Base-by-base conservation (phyloP, 2,329 filamentous ascomycete species). In the Paecilomyces variotii region DNA sequence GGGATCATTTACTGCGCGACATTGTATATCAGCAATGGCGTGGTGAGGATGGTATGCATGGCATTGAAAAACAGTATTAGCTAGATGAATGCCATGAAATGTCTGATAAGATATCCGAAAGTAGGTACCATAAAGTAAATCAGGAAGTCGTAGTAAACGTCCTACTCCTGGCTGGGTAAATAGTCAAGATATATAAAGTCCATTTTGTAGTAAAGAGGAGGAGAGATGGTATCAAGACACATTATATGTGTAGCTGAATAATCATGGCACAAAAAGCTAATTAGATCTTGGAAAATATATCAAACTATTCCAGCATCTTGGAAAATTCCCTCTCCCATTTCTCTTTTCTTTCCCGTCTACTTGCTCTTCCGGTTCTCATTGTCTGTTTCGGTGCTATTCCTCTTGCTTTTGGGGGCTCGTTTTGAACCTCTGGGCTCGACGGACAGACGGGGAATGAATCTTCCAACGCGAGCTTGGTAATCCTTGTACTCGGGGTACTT, bases 401-500 rank as follows among this genome's bases (percentile, higher is more conserved):
- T 28, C 24, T 28, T 52, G 50, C 24, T 28, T 12, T 28, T 26
- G 4, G 50, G 24, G n/a, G 50, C 11, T 28, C n/a, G 24, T 55
- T 57, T 56, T 12, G 6, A 26, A 19, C 9, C 68, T 61, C 63
- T 70, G 26, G 73, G 67, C 61, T 73, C 65, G 24, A 69, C 67
- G 34, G 72, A 72, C 28, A 71, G 64, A 55, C 74, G 68, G 34
- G 94, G 94, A 56, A 97, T 74, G 70, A 97, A 96, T 73, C 85
- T 91, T 61, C 89, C 88, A 3, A 97, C 90, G 58, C 87, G 82
- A 64, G 83, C 80, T 78, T 96, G 90, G 71, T 99, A 99, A 30
- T 88, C 80, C 63, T 80, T 80, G 74, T 99, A 99, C 66, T 96
- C 91, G 0, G 89, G 81, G 71, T 99, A 99, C 73, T 97, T 99